Evolutionary conservation across 257 asterid genomes (phyloP).

Genomic region (Rauvolfia tetraphylla): DNA sequence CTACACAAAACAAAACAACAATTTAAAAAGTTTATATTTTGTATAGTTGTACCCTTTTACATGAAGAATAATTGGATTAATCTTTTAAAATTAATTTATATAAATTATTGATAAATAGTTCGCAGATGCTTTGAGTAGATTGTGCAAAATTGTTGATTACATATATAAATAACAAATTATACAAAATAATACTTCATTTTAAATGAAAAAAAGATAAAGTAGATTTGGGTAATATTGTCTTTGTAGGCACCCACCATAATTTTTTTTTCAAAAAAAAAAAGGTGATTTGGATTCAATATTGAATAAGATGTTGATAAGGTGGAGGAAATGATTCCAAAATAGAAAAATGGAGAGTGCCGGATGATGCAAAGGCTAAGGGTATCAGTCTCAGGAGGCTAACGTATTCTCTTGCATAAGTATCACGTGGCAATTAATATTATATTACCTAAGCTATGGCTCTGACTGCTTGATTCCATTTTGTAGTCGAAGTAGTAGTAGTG

Average conservation of each 20-base stretch:
- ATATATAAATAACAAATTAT: too few relatives aligned
- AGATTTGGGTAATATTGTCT: background rate
- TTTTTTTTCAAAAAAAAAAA: too few relatives aligned
- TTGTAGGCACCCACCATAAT: background rate
- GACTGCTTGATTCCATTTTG: too few relatives aligned
- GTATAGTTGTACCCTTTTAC: too few relatives aligned
- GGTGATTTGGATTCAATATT: background rate
- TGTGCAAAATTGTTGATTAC: too few relatives aligned
- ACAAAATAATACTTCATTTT: background rate
- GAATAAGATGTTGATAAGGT: background rate
- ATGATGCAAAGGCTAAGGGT: background rate
- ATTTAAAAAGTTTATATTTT: too few relatives aligned
- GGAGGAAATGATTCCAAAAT: background rate
- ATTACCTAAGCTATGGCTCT: background rate
- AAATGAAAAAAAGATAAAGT: background rate
- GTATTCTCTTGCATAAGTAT: constrained; percentile 3
- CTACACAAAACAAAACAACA: too few relatives aligned
- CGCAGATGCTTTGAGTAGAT: too few relatives aligned
- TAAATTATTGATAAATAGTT: too few relatives aligned
- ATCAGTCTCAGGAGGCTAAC: background rate
- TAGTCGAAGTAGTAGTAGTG: background rate
- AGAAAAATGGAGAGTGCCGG: background rate
- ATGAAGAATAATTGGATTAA: too few relatives aligned
- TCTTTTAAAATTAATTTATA: too few relatives aligned
- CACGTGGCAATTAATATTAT: constrained; percentile 19